Evolutionary conservation across 1,139 yeast genomes (phyloP).

Genomic region (Hemisphaericaspora xylanilytica): DNA sequence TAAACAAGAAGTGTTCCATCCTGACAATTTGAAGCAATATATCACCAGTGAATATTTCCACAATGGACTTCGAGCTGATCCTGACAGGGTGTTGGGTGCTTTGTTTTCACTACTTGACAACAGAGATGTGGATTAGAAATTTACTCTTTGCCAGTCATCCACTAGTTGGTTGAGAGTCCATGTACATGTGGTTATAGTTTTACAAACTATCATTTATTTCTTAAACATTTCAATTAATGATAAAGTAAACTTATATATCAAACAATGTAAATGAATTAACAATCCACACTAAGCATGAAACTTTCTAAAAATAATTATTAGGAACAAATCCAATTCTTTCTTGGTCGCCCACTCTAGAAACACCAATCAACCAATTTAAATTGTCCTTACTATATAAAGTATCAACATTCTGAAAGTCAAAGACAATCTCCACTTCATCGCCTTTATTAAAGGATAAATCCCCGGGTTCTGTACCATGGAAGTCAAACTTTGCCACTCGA

Average conservation of each 20-base stretch:
- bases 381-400: constrained; percentile 21
- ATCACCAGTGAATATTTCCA: constrained; percentile 54
- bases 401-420: constrained; percentile 31
- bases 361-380: constrained; percentile 38
- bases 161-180: too few relatives aligned
- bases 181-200: too few relatives aligned
- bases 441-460: constrained; percentile 40
- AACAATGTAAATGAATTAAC: too few relatives aligned
- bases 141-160: too few relatives aligned
- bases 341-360: constrained; percentile 9
- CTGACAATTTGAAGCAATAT: constrained; percentile 39
- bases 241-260: too few relatives aligned
- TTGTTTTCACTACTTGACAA: constrained; percentile 40
- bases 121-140: constrained; percentile 37
- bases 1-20: constrained; percentile 28
- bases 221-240: too few relatives aligned
- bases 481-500: constrained; percentile 28
- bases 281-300: too few relatives aligned
- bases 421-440: constrained; percentile 33
- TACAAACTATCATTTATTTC: too few relatives aligned
- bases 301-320: constrained; percentile 28
- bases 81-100: constrained; percentile 39
- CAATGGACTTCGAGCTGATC: constrained; percentile 46
- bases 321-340: constrained; percentile 43
- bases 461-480: constrained; percentile 36